phyloP scores from a whole-genome alignment of 352 stramenopile species.

The Blastocystis sp. region DNA sequence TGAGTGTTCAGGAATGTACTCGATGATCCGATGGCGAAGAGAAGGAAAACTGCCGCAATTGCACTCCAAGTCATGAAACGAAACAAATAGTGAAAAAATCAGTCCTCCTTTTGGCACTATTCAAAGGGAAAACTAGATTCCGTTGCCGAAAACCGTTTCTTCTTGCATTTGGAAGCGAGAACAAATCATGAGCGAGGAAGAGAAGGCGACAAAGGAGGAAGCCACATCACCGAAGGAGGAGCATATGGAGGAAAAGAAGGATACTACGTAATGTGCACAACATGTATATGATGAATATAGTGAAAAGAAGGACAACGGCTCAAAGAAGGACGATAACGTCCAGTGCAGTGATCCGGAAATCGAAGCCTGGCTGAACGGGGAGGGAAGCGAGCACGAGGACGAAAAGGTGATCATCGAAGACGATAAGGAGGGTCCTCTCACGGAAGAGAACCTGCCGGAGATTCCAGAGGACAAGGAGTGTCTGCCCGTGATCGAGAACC shows the following conservation, averaged over 20 bases:
- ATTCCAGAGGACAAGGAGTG: slow-evolving; percentile 2
- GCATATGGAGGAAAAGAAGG: background rate
- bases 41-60: background rate
- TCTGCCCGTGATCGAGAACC: slow-evolving; percentile 23
- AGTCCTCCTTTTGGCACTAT: background rate
- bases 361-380: slow-evolving; percentile 23
- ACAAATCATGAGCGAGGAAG: background rate
- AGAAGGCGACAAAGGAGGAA: background rate
- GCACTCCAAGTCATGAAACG: background rate
- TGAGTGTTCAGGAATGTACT: background rate
- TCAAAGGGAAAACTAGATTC: background rate
- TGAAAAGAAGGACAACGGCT: background rate
- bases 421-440: background rate
- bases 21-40: slow-evolving; percentile 10
- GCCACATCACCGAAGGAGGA: background rate
- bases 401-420: background rate
- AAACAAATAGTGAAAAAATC: background rate
- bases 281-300: background rate
- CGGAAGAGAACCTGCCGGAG: slow-evolving; percentile 5
- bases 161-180: background rate
- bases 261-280: background rate
- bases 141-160: too few relatives aligned
- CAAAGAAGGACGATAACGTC: background rate
- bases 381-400: slow-evolving; percentile 27
- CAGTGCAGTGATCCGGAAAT: background rate